Base-by-base conservation (phyloP, 345 rosid species). In the Excoecaria cochinchinensis region DNA sequence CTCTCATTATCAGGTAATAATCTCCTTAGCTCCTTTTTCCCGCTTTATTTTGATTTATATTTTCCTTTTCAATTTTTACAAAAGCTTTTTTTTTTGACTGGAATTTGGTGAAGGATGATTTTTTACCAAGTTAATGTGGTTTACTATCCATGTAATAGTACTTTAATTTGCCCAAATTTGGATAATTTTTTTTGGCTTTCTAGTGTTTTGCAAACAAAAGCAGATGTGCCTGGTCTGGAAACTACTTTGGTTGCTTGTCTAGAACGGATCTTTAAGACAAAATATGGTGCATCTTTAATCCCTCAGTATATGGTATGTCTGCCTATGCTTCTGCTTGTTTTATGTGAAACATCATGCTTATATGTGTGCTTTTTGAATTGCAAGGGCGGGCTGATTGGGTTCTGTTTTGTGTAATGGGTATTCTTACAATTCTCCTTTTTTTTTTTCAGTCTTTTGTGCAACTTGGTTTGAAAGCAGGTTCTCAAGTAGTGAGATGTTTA, bases 211-310 rank as follows among this genome's bases (percentile, higher is more conserved):
- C 96, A 90, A 79, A 87, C 86, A 31, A 85, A 80, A 61, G 36
- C 87, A 5, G 87, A 86, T 74, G 84, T 84, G 31, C 91, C 91
- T 64, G 90, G 90, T 10, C 72, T 91, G 31, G 96, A 85, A 73
- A 74, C 0, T 62, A 75, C 90, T 55, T 64, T 92, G 52, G 90
- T 86, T 36, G 84, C 84, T 79, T 90, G 97, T 86, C 79, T 95
- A 71, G 98, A 89, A 74, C 88, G 87, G 72, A 77, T 92, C 16
- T 91, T 92, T 59, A 84, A 84, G 79, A 88, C 94, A 13, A 91
- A 85, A 74, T 88, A 88, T 77, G 97, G 97, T 2, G 91, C 92
- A 48, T 90, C 92, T 51, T 80, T 91, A 38, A 90, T 95, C 67
- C 95, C 97, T 42, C 90, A 86, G 9, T 89, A 85, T 68, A 83